Evolutionary conservation across 2,329 filamentous ascomycete species (phyloP).

Genomic region (Colletotrichum lupini): DNA sequence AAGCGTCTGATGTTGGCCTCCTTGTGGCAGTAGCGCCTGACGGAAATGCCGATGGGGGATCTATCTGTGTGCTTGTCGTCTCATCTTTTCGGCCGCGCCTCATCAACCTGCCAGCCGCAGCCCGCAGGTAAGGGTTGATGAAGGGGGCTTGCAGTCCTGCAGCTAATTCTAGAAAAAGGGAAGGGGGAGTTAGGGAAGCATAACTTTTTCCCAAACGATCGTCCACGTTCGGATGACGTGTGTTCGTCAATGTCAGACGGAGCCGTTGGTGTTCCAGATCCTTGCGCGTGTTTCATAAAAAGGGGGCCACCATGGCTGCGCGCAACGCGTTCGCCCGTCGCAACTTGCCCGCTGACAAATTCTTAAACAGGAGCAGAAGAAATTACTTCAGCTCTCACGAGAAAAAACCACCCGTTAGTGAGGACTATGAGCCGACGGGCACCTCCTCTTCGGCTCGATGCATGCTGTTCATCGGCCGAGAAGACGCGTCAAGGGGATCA

Average conservation of each 20-base stretch:
- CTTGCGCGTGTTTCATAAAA: conserved; percentile 5
- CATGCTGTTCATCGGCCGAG: background rate
- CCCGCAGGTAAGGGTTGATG: background rate
- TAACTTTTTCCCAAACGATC: background rate
- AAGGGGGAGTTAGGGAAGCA: background rate
- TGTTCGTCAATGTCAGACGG: background rate
- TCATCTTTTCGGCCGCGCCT: background rate
- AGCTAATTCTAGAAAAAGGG: background rate
- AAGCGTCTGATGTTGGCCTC: background rate
- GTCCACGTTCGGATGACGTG: background rate
- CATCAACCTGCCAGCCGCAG: background rate
- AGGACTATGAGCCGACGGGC: background rate
- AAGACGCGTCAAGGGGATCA: background rate
- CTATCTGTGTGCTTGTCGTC: background rate
- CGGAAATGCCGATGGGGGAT: background rate
- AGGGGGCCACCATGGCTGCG: background rate
- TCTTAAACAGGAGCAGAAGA: background rate
- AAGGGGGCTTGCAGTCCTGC: background rate
- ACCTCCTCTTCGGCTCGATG: background rate
- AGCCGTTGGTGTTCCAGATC: background rate
- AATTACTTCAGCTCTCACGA: background rate
- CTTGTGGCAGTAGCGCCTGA: background rate
- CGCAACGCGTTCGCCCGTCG: background rate
- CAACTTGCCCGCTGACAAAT: background rate
- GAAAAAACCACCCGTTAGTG: background rate